Conservation (phyloP, 1,139 yeast species). For the Zygosaccharomyces sapae region DNA sequence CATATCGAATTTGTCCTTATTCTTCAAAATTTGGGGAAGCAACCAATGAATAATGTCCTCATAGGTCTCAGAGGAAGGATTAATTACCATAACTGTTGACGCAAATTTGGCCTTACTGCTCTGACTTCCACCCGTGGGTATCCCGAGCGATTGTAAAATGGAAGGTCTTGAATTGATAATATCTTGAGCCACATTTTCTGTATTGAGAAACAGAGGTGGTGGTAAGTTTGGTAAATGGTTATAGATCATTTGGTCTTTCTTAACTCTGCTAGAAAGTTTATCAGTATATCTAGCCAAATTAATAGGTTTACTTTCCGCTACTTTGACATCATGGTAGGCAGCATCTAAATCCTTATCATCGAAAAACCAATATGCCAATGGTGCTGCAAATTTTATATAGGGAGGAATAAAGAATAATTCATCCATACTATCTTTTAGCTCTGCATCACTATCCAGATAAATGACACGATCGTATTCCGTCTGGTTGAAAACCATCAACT, state of each 20-base stretch:
- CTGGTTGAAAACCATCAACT: slow-evolving; percentile 49
- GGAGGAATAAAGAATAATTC: slow-evolving; percentile 46
- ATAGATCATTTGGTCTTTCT: slow-evolving; percentile 28
- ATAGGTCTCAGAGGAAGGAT: slow-evolving; percentile 27
- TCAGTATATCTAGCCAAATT: slow-evolving; percentile 25
- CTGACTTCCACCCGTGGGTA: slow-evolving; percentile 7
- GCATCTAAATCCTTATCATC: slow-evolving; percentile 22
- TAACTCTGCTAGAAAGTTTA: slow-evolving; percentile 22
- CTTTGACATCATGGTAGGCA: slow-evolving; percentile 22
- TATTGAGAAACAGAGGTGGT: slow-evolving; percentile 24
- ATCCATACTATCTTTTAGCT: slow-evolving; percentile 39
- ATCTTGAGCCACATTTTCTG: slow-evolving; percentile 30
- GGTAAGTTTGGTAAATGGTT: slow-evolving; percentile 35
- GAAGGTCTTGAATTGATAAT: slow-evolving; percentile 27
- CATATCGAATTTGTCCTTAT: slow-evolving; percentile 30
- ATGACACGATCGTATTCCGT: slow-evolving; percentile 46
- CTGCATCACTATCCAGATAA: slow-evolving; percentile 43
- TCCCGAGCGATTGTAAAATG: slow-evolving; percentile 17
- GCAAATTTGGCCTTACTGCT: slow-evolving; percentile 27
- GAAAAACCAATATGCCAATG: slow-evolving; percentile 32
- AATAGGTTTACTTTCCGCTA: slow-evolving; percentile 22
- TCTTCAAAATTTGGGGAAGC: slow-evolving; percentile 22
- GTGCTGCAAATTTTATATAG: slow-evolving; percentile 35
- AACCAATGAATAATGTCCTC: slow-evolving; percentile 16
- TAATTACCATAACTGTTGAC: slow-evolving; percentile 35